Percentiles rank a stretch among this genome's conserved stretches.
These are phyloP conservation scores for Exserohilum rostratum DNA, from an alignment of 2,329 filamentous ascomycete genomes.

Conservation along the genomic window DNA sequence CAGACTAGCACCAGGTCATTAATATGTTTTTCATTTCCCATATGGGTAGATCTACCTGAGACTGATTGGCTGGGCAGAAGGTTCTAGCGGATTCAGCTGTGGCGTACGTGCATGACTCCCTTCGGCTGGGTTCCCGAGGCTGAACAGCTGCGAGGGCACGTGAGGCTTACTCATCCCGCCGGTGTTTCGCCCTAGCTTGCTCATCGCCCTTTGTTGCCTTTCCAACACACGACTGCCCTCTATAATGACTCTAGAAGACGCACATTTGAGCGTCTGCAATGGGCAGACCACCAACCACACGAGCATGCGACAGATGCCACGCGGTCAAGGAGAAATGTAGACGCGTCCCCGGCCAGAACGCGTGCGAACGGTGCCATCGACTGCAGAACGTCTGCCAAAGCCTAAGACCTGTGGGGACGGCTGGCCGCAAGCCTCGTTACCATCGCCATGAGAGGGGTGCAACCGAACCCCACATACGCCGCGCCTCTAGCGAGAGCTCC, in stretches of 20 bases:
- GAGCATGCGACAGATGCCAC: constrained; percentile 16
- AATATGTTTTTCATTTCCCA: too few species aligned
- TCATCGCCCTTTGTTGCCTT: neutral
- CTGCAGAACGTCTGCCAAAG: constrained; percentile 9
- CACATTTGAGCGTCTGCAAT: constrained; percentile 8
- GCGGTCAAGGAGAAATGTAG: constrained; percentile 13
- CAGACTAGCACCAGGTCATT: too few species aligned
- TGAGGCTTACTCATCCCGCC: neutral
- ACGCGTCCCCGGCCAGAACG: constrained; percentile 4
- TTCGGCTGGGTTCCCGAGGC: neutral
- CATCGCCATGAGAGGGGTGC: constrained; percentile 1
- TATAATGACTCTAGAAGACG: constrained; percentile 6
- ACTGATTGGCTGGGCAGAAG: too few species aligned
- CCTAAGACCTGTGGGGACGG: constrained; percentile 8
- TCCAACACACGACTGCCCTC: neutral
- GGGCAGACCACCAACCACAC: constrained; percentile 4
- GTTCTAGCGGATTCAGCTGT: neutral
- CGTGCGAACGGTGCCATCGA: constrained; percentile 15
- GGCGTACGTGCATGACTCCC: neutral
- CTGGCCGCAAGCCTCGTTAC: constrained; percentile 13
- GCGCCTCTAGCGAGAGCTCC: constrained; percentile 1
- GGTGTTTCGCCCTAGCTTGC: neutral
- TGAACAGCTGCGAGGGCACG: neutral
- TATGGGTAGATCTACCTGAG: too few species aligned
- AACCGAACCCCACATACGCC: neutral